phyloP scores from a whole-genome alignment of 2,329 filamentous ascomycete species.

The Eurotiales sp. region DNA sequence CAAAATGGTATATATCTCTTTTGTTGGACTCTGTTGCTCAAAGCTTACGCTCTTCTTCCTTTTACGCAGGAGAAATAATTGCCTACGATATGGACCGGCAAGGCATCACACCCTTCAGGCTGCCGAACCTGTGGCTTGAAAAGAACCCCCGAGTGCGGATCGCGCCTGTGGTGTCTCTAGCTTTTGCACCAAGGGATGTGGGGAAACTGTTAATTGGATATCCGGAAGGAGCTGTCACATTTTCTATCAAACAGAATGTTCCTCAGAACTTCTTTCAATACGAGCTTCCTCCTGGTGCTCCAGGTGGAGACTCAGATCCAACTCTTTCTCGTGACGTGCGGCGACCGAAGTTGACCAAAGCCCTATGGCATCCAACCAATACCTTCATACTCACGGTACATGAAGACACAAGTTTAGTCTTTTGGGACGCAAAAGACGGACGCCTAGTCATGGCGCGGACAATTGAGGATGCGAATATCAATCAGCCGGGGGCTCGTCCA shows the following conservation, averaged over 20 bases:
- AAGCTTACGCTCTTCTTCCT: not conserved
- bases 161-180: conserved; percentile 68
- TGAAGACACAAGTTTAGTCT: conserved; percentile 85
- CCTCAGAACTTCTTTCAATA: conserved; percentile 79
- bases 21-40: not conserved
- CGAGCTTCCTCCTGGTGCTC: conserved; percentile 72
- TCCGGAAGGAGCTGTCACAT: conserved; percentile 78
- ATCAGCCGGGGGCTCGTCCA: conserved; percentile 56
- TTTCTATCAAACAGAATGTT: conserved; percentile 89
- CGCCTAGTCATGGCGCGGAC: conserved; percentile 80
- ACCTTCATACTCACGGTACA: conserved; percentile 84
- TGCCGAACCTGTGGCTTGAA: conserved; percentile 83
- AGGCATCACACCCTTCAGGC: conserved; percentile 68
- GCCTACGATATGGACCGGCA: conserved; percentile 92
- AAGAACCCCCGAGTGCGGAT: conserved; percentile 64
- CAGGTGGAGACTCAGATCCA: conserved; percentile 70
- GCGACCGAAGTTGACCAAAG: conserved; percentile 73
- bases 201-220: conserved; percentile 92
- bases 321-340: conserved; percentile 59
- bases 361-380: conserved; percentile 90
- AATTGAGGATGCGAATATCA: conserved; percentile 67
- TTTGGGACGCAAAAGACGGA: conserved; percentile 92
- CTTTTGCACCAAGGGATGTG: conserved; percentile 87
- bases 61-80: conserved; percentile 64
- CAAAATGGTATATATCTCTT: conserved; percentile 55